Percentiles rank a stretch among this genome's conserved stretches.
Evolutionary conservation across 805 yeast genomes (phyloP).

Genomic region (Starmerella tilneyi): DNA sequence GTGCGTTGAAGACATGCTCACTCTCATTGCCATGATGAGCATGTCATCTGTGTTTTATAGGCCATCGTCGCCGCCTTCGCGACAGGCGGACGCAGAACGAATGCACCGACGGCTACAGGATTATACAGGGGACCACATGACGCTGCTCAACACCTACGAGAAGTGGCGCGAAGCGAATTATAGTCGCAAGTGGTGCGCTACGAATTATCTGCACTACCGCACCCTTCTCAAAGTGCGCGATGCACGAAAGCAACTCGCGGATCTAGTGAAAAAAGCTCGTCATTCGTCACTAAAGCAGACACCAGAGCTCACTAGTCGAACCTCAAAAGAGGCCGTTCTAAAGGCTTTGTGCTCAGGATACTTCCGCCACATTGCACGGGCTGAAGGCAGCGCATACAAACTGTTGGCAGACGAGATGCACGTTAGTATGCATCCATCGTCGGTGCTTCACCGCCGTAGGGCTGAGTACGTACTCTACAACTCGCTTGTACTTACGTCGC

Average conservation of each 20-base stretch:
- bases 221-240: conserved; percentile 70
- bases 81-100: conserved; percentile 52
- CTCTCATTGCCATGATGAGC: conserved; percentile 73
- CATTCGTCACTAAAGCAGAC: conserved; percentile 28
- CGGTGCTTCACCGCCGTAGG: conserved; percentile 60
- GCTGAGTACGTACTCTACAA: conserved; percentile 67
- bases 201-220: conserved; percentile 71
- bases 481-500: conserved; percentile 72
- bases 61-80: conserved; percentile 47
- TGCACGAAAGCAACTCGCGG: conserved; percentile 61
- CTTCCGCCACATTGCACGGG: conserved; percentile 54
- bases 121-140: conserved; percentile 75
- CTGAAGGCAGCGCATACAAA: conserved; percentile 31
- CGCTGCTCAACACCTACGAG: conserved; percentile 66
- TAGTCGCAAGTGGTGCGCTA: conserved; percentile 65
- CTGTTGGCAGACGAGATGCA: conserved; percentile 34
- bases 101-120: conserved; percentile 55
- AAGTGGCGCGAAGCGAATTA: conserved; percentile 59
- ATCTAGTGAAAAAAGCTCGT: conserved; percentile 33
- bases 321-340: conserved; percentile 35
- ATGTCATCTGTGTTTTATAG: conserved; percentile 63
- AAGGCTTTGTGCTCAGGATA: conserved; percentile 57
- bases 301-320: conserved; percentile 24
- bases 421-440: conserved; percentile 78
- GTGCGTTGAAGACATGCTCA: conserved; percentile 61